A percentile compares a stretch with the other conserved stretches of the same genome.
These are phyloP conservation scores for Fusarium drepaniforme DNA, from an alignment of 2,329 filamentous ascomycete species.

Conservation along the genomic window DNA sequence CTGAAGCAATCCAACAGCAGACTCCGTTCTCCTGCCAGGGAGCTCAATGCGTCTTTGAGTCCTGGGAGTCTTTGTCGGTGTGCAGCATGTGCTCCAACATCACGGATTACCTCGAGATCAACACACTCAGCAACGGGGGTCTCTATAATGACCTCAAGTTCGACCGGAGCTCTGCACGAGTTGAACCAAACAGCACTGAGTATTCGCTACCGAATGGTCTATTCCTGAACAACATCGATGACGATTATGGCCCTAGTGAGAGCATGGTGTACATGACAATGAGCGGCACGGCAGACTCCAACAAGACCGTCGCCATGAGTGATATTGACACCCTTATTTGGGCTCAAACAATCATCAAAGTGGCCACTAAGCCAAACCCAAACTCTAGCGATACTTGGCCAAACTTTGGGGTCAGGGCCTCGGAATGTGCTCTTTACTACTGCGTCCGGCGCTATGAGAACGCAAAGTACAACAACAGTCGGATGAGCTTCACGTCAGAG, in stretches of 20 bases:
- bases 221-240: constrained; percentile 21
- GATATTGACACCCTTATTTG: constrained; percentile 31
- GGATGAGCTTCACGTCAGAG: constrained; percentile 7
- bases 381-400: constrained; percentile 12
- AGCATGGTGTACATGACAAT: constrained; percentile 29
- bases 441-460: constrained; percentile 18
- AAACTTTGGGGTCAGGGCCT: constrained; percentile 8
- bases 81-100: constrained; percentile 19
- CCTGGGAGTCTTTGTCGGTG: constrained; percentile 11
- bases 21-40: constrained; percentile 1
- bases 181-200: neutral
- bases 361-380: constrained; percentile 3
- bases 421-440: constrained; percentile 32
- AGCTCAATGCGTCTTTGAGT: constrained; percentile 8
- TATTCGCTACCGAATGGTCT: constrained; percentile 17
- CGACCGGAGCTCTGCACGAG: neutral
- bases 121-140: neutral
- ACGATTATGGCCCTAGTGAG: neutral
- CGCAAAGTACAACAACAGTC: neutral
- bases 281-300: constrained; percentile 15
- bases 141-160: neutral
- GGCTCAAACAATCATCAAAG: constrained; percentile 26
- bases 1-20: constrained; percentile 1
- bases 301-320: constrained; percentile 15
- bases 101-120: neutral